phyloP scores from a whole-genome alignment of 192 early-diverging fungal species.

The Chytriomyces confervae region DNA sequence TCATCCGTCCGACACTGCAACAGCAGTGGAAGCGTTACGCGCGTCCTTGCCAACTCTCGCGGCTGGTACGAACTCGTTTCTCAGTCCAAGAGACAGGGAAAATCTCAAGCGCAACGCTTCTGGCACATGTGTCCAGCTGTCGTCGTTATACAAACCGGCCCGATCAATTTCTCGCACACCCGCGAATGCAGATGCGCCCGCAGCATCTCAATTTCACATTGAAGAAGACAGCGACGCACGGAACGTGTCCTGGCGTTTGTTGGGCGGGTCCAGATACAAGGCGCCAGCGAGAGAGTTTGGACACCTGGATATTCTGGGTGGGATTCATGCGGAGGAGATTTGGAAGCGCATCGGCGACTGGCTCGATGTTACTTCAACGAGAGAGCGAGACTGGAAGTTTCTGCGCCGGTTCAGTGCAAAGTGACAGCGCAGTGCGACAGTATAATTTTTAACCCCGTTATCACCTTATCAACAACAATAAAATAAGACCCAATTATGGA shows the following conservation, averaged over 20 bases:
- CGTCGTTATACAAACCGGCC: background rate
- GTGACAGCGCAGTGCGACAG: slow-evolving; percentile 20
- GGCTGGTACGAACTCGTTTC: background rate
- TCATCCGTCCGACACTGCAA: background rate
- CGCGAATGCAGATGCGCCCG: background rate
- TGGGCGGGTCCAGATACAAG: slow-evolving; percentile 13
- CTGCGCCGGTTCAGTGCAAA: slow-evolving; percentile 49
- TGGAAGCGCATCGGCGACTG: slow-evolving; percentile 48
- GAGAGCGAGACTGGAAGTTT: slow-evolving; percentile 47
- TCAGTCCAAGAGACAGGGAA: background rate
- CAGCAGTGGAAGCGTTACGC: background rate
- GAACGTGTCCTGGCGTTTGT: background rate
- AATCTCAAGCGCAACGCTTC: background rate
- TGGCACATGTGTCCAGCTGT: background rate
- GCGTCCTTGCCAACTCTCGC: background rate
- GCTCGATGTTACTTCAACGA: slow-evolving; percentile 42
- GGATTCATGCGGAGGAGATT: slow-evolving; percentile 45
- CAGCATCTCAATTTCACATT: too few species aligned
- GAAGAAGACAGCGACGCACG: too few species aligned
- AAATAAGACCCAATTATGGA: background rate
- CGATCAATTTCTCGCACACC: background rate
- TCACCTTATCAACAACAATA: too few species aligned
- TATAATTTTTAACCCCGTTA: background rate
- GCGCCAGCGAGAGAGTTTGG: slow-evolving; percentile 43
- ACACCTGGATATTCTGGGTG: slow-evolving; percentile 47